Base-by-base conservation (phyloP, 495 filamentous ascomycete genomes). In the Neurospora sp. region DNA sequence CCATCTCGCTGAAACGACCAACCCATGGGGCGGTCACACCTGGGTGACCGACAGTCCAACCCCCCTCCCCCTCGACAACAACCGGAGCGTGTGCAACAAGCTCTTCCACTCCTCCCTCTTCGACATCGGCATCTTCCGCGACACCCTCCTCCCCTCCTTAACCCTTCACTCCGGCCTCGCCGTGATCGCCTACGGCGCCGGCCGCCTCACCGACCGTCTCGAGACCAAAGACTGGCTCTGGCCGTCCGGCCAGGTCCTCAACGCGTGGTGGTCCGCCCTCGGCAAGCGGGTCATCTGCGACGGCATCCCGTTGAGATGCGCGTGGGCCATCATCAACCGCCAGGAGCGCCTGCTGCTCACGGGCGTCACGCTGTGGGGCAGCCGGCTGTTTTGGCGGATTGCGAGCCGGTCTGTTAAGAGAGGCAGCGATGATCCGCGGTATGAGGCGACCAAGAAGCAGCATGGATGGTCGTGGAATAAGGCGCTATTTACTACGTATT, bases 191-290 rank as follows among this genome's bases (percentile, higher is more conserved):
- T 90, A 85, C 72, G 77, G 79, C 9, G 77, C 82, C 61, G 85
- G 84, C 2, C 79, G 85, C 16, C 76, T 81, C 48, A 87, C 85
- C 4, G 73, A 87, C 79, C 81, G 82, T 20, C 82, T 86, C 40
- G 88, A 89, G 37, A 78, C 84, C 37, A 90, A 90, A 76, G 87
- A 90, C 76, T 86, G 84, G 82, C 75, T 85, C 38, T 90, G 88
- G 88, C 86, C 87, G 0, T 77, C 81, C 3, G 84, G 78, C 22
- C 87, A 86, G 76, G 84, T 89, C 38, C 72, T 82, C 72, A 89
- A 88, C 76, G 88, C 85, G 7, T 90, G 88, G 88, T 88, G 86
- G 86, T 85, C 81, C 70, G 85, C 88, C 45, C 75, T 89, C 69
- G 86, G 88, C 42, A 80, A 79, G 22, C 82, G 79, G 1, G 78